Conservation (phyloP, 75 land plant genomes). For the Pinus taeda region DNA sequence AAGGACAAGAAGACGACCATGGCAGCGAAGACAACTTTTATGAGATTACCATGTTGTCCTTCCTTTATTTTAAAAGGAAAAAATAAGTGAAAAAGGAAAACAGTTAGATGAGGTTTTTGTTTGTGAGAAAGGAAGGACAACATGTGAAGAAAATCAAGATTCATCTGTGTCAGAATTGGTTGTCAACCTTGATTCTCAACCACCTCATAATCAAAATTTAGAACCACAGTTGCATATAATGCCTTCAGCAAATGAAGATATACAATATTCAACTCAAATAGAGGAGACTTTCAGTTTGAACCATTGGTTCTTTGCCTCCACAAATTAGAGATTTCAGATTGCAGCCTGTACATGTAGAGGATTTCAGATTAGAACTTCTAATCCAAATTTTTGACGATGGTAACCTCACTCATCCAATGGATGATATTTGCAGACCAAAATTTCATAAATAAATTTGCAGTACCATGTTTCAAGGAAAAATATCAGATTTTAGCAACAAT, state of each 20-base stretch:
- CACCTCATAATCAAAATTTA: neutral
- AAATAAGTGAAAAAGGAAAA: neutral
- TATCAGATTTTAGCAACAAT: too few relatives aligned
- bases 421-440: too few relatives aligned
- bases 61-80: neutral
- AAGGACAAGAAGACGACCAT: too few relatives aligned
- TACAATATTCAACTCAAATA: neutral
- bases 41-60: too few relatives aligned
- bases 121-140: neutral
- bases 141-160: neutral
- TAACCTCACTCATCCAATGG: too few relatives aligned
- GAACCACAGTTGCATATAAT: neutral
- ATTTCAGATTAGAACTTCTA: neutral
- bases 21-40: too few relatives aligned
- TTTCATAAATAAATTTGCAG: too few relatives aligned
- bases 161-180: neutral
- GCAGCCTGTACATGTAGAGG: neutral
- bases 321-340: constrained; percentile 4
- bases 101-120: constrained; percentile 4
- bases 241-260: neutral
- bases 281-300: neutral
- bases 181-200: neutral
- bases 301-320: neutral
- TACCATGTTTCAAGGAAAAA: too few relatives aligned
- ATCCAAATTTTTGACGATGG: too few relatives aligned